Evolutionary conservation across 805 yeast genomes (phyloP), one percentile per base, ranked within the genome.

Genomic region (Wickerhamiella kurtzmanii): DNA sequence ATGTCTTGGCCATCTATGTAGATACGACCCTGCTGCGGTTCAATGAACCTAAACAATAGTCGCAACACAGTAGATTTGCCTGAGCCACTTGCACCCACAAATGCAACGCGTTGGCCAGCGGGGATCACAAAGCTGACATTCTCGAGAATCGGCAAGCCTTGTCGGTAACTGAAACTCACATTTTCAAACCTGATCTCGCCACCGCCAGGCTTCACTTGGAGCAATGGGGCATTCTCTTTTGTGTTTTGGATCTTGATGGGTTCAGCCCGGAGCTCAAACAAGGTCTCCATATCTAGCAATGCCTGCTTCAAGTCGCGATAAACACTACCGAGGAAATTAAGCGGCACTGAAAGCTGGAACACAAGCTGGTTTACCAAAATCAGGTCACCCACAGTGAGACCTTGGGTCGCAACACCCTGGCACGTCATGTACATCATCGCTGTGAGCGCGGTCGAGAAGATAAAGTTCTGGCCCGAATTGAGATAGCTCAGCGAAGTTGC

Each of bases 351-450:
- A 40, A 92, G 72, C 68, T 92, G 98, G 71, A 92, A 92, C 15
- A 92, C 97, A 48, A 92, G 73, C 66, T 92, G 98, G 64, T 92
- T 92, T 53, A 92, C 89, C 50, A 92, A 70, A 18, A 92, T 97
- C 59, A 92, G 70, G 61, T 92, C 98, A 55, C 98, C 98, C 18
- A 92, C 96, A 0, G 94, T 81, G 47, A 92, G 68, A 0, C 76
- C 64, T 0, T 95, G 95, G 2, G 74, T 64, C 13, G 86, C 78
- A n/a, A 92, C 92, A 22, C 97, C 97, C 47, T 79, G 77, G 57
- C 95, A 85, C 15, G 96, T 96, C 94, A 92, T 80, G 63, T 84
- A 92, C 98, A 92, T 92, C 94, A 92, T 92, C 1, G 80, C 83
- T 1, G 98, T 92, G 52, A 92, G 68, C 1, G 98, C 97, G 37